Conservation (phyloP, 306 rosid genomes). For the Begonia fuchsioides region DNA sequence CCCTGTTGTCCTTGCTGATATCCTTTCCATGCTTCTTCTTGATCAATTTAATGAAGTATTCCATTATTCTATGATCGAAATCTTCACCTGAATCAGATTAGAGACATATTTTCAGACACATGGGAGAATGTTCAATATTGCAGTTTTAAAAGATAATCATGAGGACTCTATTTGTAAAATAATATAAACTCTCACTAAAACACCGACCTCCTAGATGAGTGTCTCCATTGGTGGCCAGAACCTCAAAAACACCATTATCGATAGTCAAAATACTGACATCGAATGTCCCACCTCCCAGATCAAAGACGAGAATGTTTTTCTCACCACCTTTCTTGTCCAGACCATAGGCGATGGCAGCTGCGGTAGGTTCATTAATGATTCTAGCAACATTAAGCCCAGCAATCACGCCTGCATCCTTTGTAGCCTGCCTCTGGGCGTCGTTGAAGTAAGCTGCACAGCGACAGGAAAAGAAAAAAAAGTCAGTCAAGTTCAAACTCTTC, state of each 20-base stretch:
- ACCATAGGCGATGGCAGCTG: slow-evolving; percentile 96
- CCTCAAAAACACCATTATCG: slow-evolving; percentile 94
- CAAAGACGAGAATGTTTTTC: slow-evolving; percentile 95
- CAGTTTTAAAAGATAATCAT: too few relatives aligned
- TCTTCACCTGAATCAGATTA: slow-evolving; percentile 54
- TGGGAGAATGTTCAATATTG: too few relatives aligned
- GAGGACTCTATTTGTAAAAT: too few relatives aligned
- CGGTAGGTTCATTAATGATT: slow-evolving; percentile 94
- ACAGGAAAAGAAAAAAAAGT: background rate
- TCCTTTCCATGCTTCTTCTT: slow-evolving; percentile 94
- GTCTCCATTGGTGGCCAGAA: slow-evolving; percentile 91
- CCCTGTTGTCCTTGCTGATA: slow-evolving; percentile 95
- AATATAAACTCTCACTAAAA: too few relatives aligned
- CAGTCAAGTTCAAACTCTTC: too few relatives aligned
- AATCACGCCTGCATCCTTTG: slow-evolving; percentile 95
- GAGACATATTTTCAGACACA: too few relatives aligned
- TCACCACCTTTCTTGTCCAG: slow-evolving; percentile 98
- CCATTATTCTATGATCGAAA: slow-evolving; percentile 86
- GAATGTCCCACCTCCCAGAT: slow-evolving; percentile 97
- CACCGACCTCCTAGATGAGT: slow-evolving; percentile 94
- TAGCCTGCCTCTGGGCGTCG: slow-evolving; percentile 99
- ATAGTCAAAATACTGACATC: slow-evolving; percentile 97
- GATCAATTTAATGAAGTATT: slow-evolving; percentile 93
- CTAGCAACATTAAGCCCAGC: slow-evolving; percentile 93
- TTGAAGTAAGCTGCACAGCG: slow-evolving; percentile 77